A percentile compares a stretch with the other conserved stretches of the same genome.
phyloP scores from a whole-genome alignment of 495 filamentous ascomycete species.

The Xylaria intraflava region DNA sequence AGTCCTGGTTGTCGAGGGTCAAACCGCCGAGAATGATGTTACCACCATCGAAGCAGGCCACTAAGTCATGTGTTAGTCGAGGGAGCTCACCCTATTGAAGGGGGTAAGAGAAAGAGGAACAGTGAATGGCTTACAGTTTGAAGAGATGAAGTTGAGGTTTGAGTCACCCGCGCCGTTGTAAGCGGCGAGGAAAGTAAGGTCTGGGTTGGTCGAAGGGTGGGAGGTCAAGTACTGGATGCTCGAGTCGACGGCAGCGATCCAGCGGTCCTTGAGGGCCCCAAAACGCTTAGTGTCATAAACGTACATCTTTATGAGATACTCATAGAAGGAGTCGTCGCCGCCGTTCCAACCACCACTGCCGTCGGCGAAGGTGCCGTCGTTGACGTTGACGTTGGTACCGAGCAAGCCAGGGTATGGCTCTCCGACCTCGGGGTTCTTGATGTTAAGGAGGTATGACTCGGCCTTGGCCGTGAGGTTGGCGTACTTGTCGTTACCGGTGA shows the following conservation, averaged over 20 bases:
- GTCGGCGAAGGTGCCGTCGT: conserved; percentile 60
- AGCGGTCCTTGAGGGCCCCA: conserved; percentile 58
- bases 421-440: conserved; percentile 48
- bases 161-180: conserved; percentile 41
- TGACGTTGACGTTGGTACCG: conserved; percentile 60
- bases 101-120: neutral
- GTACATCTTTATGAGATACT: conserved; percentile 94
- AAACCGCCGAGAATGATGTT: conserved; percentile 83
- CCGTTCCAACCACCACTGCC: conserved; percentile 71
- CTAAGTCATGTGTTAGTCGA: conserved; percentile 7
- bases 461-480: conserved; percentile 59
- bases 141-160: conserved; percentile 43
- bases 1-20: conserved; percentile 54
- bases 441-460: conserved; percentile 65
- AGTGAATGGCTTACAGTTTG: conserved; percentile 43
- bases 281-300: conserved; percentile 69
- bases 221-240: conserved; percentile 65
- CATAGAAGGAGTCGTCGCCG: conserved; percentile 78
- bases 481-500: conserved; percentile 62
- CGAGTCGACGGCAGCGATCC: conserved; percentile 72
- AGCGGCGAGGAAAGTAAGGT: conserved; percentile 67
- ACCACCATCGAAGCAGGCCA: conserved; percentile 81
- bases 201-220: conserved; percentile 61
- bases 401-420: conserved; percentile 76
- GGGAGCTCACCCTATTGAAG: neutral